Percentiles rank a stretch among this genome's conserved stretches.
phyloP scores from a whole-genome alignment of 1,139 yeast genomes.

The Candida sanyaensis region DNA sequence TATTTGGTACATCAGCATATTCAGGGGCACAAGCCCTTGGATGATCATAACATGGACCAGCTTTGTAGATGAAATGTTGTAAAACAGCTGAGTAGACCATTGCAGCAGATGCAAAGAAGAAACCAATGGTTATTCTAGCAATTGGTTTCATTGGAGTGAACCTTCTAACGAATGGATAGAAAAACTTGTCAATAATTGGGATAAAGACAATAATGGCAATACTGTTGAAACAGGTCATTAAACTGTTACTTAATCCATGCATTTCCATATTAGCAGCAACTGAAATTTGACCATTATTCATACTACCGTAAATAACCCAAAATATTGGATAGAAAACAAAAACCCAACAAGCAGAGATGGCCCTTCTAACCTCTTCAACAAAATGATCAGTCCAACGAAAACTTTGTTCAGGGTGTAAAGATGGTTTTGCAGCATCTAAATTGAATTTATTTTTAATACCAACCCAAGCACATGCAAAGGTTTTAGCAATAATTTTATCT shows the following conservation, averaged over 20 bases:
- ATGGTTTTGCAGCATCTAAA: slow-evolving; percentile 57
- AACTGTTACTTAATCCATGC: slow-evolving; percentile 65
- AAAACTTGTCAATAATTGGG: slow-evolving; percentile 53
- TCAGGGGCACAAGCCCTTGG: slow-evolving; percentile 44
- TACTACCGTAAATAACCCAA: slow-evolving; percentile 68
- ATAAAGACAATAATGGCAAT: slow-evolving; percentile 60
- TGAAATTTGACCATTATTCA: slow-evolving; percentile 60
- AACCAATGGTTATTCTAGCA: slow-evolving; percentile 73
- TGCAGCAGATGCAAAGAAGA: slow-evolving; percentile 65
- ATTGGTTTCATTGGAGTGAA: slow-evolving; percentile 65
- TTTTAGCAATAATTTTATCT: slow-evolving; percentile 59
- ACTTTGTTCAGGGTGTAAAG: slow-evolving; percentile 37
- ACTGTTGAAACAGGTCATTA: slow-evolving; percentile 63
- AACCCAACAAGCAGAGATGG: slow-evolving; percentile 61
- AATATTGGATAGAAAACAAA: slow-evolving; percentile 61
- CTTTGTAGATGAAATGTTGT: slow-evolving; percentile 68
- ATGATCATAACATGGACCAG: slow-evolving; percentile 73
- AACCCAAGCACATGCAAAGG: slow-evolving; percentile 50
- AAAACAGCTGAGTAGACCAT: slow-evolving; percentile 81
- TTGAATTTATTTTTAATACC: slow-evolving; percentile 50
- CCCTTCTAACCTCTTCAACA: slow-evolving; percentile 61
- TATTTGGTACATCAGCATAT: slow-evolving; percentile 43
- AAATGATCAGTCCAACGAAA: slow-evolving; percentile 61
- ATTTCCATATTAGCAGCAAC: slow-evolving; percentile 66
- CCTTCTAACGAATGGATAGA: slow-evolving; percentile 57